Conservation (phyloP, 2,329 filamentous ascomycete species). For the Nannizzia gypsea region DNA sequence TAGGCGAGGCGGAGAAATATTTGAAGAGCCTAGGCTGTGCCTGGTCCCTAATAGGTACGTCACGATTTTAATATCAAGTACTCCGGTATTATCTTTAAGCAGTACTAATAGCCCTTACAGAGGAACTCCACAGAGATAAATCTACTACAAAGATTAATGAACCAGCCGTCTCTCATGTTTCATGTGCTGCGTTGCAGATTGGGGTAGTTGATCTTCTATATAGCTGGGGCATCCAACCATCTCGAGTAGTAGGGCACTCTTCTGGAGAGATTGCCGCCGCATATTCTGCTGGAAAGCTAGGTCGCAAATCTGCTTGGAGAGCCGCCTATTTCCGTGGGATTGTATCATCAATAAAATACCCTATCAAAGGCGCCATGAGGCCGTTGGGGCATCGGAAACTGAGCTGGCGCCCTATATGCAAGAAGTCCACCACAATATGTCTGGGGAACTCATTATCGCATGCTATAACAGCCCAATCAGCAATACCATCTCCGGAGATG, state of each 20-base stretch:
- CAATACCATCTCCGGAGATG: conserved; percentile 12
- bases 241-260: conserved; percentile 18
- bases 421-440: too few relatives aligned
- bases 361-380: too few relatives aligned
- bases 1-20: conserved; percentile 7
- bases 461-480: conserved; percentile 21
- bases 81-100: not conserved
- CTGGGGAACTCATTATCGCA: conserved; percentile 9
- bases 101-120: conserved; percentile 11
- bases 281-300: conserved; percentile 16
- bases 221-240: conserved; percentile 11
- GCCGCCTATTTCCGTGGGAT: conserved; percentile 17
- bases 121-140: not conserved
- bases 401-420: too few relatives aligned
- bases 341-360: too few relatives aligned
- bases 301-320: conserved; percentile 13
- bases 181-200: conserved; percentile 18
- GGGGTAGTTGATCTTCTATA: conserved; percentile 16
- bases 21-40: conserved; percentile 8
- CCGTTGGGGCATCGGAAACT: too few relatives aligned
- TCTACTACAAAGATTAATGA: not conserved
- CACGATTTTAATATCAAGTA: not conserved
- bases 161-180: conserved; percentile 12
- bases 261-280: conserved; percentile 22
- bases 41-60: conserved; percentile 11